Evolutionary conservation across 176 grass and related monocot genomes (phyloP).

Genomic region (Musa schizocarpa): DNA sequence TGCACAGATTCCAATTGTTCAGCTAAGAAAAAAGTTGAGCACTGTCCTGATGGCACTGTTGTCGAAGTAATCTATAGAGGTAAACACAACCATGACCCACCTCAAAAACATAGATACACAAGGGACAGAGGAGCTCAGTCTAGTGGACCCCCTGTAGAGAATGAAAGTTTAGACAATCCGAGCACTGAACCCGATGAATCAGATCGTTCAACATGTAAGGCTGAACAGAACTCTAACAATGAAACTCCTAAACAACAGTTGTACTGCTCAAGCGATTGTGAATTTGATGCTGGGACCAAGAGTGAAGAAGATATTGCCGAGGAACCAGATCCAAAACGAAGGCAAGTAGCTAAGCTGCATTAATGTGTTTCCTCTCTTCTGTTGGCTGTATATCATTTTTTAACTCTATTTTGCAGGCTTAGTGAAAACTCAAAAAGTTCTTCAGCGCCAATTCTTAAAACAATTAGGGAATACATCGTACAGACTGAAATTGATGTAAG

Average conservation of each 20-base stretch:
- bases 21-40: conserved; percentile 95
- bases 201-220: conserved; percentile 30
- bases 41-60: conserved; percentile 59
- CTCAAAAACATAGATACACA: conserved; percentile 68
- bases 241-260: conserved; percentile 70
- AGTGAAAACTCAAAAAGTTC: conserved; percentile 32
- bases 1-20: conserved; percentile 73
- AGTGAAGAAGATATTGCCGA: conserved; percentile 18
- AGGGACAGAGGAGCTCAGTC: conserved; percentile 55
- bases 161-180: conserved; percentile 43
- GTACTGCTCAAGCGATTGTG: conserved; percentile 97
- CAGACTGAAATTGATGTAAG: conserved; percentile 43
- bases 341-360: conserved; percentile 32
- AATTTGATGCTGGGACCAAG: conserved; percentile 32
- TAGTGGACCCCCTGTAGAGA: conserved; percentile 31
- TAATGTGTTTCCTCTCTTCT: conserved; percentile 3
- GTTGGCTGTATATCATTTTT: conserved; percentile 21
- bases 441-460: conserved; percentile 54
- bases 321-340: conserved; percentile 28
- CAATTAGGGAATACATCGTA: conserved; percentile 77
- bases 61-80: conserved; percentile 87
- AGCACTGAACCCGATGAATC: conserved; percentile 56
- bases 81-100: conserved; percentile 76
- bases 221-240: conserved; percentile 28
- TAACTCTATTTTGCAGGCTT: conserved; percentile 37